A percentile compares a stretch with the other conserved stretches of the same genome.
Evolutionary conservation across 2,329 filamentous ascomycete species (phyloP).

Genomic region (Dissoconium aciculare): DNA sequence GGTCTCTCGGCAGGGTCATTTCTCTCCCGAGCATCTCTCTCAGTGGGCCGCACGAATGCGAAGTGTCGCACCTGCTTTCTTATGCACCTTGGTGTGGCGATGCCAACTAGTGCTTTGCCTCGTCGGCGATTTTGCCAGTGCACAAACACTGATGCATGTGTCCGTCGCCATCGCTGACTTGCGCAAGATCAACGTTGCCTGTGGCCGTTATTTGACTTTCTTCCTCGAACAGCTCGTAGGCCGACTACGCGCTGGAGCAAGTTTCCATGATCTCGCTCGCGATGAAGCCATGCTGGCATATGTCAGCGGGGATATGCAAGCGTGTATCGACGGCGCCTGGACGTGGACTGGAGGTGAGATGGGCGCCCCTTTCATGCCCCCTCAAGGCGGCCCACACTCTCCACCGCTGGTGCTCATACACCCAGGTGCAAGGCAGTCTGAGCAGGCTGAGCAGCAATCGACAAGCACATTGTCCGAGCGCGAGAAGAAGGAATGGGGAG

Average conservation of each 20-base stretch:
- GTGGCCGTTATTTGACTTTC: slow-evolving; percentile 68
- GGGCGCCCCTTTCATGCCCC: slow-evolving; percentile 11
- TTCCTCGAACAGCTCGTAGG: slow-evolving; percentile 56
- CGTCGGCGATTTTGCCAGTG: slow-evolving; percentile 55
- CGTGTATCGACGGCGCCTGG: slow-evolving; percentile 63
- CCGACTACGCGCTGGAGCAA: slow-evolving; percentile 32
- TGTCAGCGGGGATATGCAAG: slow-evolving; percentile 73
- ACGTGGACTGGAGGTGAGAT: slow-evolving; percentile 50
- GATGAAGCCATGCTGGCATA: slow-evolving; percentile 87
- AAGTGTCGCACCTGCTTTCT: slow-evolving; percentile 55
- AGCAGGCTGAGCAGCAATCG: slow-evolving; percentile 13
- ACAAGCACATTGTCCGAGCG: slow-evolving; percentile 14
- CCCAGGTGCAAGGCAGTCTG: slow-evolving; percentile 7
- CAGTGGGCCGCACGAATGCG: slow-evolving; percentile 44
- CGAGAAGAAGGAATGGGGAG: slow-evolving; percentile 51
- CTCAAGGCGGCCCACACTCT: slow-evolving; percentile 8
- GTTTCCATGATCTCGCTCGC: slow-evolving; percentile 33
- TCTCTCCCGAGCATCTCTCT: slow-evolving; percentile 21
- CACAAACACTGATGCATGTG: slow-evolving; percentile 57
- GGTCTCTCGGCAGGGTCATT: slow-evolving; percentile 12
- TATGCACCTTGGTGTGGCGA: slow-evolving; percentile 76
- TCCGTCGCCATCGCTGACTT: slow-evolving; percentile 55
- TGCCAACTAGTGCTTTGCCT: slow-evolving; percentile 69
- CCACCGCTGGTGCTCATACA: slow-evolving; percentile 12
- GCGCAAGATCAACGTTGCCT: slow-evolving; percentile 58